Base-by-base conservation (phyloP, 1,284 basidiomycete genomes). In the Cystobasidiaceae sp. region DNA sequence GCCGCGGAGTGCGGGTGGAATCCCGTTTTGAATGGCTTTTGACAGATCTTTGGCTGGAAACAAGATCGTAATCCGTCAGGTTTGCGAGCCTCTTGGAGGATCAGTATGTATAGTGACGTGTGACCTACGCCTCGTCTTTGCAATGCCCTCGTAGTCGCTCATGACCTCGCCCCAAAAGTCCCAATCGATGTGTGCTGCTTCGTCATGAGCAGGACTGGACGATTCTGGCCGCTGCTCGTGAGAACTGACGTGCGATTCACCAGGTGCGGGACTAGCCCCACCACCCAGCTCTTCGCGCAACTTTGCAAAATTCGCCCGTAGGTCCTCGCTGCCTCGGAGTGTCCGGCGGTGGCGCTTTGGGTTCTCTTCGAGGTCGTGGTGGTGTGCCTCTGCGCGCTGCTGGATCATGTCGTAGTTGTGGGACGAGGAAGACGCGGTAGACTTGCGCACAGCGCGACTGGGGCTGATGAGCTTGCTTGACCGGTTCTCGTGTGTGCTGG, bases 121-220 rank as follows among this genome's bases (percentile, higher is more conserved):
- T 32, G 15, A 65, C 71, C 34, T 39, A 71, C 71, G 83, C 58
- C 85, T 80, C 46, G 85, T 83, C 25, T 87, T 78, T 2, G 93
- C 93, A 60, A 90, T 92, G 2, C 79, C 80, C 74, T 90, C 88
- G 74, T 96, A 97, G 76, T 94, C 90, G 86, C 87, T 89, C 75
- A 98, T 90, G 6, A 98, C 93, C 17, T 83, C 83, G 0, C 96
- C 94, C 94, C 96, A 98, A 79, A 97, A 98, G 70, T 88, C 87
- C 96, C 79, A 80, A 69, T 80, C 79, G 34, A 75, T 71, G 3
- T 33, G 56, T 25, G 41, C 21, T 5, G 54, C 23, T 21, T 56
- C 54, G 7, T 43, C 39, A 3, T 23, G 8, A 5, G 54, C 27
- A 21, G 51, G n/a, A n/a, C n/a, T n/a, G n/a, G 37, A 39, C n/a